Percentiles rank a stretch among this genome's conserved stretches.
Evolutionary conservation across 2,329 filamentous ascomycete species (phyloP).

Genomic region (Coniosporium uncinatum): DNA sequence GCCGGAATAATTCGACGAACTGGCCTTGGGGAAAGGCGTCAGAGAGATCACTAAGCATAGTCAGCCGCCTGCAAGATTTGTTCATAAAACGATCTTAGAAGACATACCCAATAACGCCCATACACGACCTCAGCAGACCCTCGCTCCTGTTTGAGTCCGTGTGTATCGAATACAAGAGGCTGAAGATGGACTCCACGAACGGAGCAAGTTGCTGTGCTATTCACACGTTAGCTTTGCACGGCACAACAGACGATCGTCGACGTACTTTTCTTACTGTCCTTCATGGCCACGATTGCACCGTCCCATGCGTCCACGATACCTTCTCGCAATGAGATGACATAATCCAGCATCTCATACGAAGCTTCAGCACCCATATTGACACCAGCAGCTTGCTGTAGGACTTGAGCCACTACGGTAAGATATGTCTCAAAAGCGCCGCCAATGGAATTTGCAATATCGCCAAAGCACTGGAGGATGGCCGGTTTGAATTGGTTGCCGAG

Average conservation of each 20-base stretch:
- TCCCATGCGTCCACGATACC: conserved; percentile 99
- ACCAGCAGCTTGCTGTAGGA: conserved; percentile 86
- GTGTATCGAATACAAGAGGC: conserved; percentile 75
- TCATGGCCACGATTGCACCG: conserved; percentile 94
- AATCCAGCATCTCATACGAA: conserved; percentile 94
- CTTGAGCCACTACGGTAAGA: conserved; percentile 84
- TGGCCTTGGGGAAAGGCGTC: conserved; percentile 92
- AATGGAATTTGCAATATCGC: conserved; percentile 95
- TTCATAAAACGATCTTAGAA: conserved; percentile 3
- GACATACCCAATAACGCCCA: conserved; percentile 92
- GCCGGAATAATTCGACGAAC: conserved; percentile 76
- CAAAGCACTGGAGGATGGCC: conserved; percentile 95
- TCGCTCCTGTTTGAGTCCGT: conserved; percentile 87
- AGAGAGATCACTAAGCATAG: conserved; percentile 69
- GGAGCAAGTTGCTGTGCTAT: too few relatives aligned
- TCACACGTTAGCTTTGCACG: too few relatives aligned
- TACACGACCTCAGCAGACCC: conserved; percentile 84
- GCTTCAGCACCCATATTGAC: conserved; percentile 76
- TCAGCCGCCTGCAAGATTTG: conserved; percentile 28
- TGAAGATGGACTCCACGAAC: conserved; percentile 82
- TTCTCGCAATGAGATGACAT: conserved; percentile 89
- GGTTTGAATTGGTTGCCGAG: conserved; percentile 97
- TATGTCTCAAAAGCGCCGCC: conserved; percentile 90
- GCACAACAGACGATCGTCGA: too few relatives aligned
- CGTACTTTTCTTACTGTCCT: conserved; percentile 71